phyloP scores from a whole-genome alignment of 75 land plant species.

The Selaginella moellendorffii region DNA sequence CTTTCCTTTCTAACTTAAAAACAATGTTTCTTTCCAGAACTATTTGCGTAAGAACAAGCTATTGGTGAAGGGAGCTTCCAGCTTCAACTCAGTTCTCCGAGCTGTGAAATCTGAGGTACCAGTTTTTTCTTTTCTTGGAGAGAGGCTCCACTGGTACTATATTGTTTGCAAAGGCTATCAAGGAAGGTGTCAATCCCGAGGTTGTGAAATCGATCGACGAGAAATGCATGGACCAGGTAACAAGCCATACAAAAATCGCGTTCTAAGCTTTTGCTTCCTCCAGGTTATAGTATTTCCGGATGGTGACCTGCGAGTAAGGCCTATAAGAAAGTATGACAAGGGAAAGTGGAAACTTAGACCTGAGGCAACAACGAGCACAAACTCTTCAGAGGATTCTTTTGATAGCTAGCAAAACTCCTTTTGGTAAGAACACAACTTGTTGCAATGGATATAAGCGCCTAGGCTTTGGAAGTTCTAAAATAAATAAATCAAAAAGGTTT shows the following conservation, averaged over 20 bases:
- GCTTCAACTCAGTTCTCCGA: conserved; percentile 27
- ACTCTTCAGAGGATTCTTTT: no score
- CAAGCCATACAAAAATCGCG: neutral
- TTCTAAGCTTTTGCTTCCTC: neutral
- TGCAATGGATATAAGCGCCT: no score
- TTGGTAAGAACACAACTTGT: no score
- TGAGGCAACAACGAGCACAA: no score
- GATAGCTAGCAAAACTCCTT: no score
- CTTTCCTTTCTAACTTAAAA: neutral
- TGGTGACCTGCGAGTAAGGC: conserved; percentile 27
- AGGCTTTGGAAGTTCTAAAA: no score
- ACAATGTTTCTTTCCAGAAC: conserved; percentile 11
- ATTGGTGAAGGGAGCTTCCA: conserved; percentile 27
- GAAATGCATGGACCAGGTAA: conserved; percentile 30
- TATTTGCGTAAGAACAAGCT: conserved; percentile 20
- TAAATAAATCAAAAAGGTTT: no score
- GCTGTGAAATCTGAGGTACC: conserved; percentile 27
- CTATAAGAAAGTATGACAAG: conserved; percentile 16
- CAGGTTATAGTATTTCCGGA: conserved; percentile 31
- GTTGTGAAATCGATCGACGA: conserved; percentile 16
- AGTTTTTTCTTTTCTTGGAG: neutral
- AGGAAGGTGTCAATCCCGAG: conserved; percentile 19
- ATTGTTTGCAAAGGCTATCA: conserved; percentile 13
- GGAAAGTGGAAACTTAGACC: conserved; percentile 24
- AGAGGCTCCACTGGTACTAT: no score